A percentile compares a stretch with the other conserved stretches of the same genome.
Conservation (phyloP, 331 rosid species). For the Spiraea crenata region DNA sequence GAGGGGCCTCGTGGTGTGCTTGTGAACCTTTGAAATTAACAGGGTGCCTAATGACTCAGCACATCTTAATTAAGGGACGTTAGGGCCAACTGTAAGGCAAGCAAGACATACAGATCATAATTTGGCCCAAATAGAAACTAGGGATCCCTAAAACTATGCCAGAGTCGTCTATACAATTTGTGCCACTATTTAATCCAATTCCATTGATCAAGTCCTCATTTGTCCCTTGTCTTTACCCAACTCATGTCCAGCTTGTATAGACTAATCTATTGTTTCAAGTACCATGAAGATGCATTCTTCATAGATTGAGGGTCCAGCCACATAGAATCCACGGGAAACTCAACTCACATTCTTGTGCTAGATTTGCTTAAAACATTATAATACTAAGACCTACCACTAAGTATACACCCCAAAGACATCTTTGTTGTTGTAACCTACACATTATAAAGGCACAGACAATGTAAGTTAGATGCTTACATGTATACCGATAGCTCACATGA, state of each 20-base stretch:
- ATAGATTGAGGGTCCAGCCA: not conserved
- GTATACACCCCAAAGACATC: slow-evolving; percentile 7
- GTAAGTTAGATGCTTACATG: too few species aligned
- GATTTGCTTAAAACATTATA: slow-evolving; percentile 5
- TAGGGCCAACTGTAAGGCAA: not conserved
- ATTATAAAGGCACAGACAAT: not conserved
- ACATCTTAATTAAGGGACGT: not conserved
- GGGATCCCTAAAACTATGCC: too few species aligned
- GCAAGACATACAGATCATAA: not conserved
- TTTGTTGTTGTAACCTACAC: not conserved
- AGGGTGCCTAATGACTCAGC: not conserved
- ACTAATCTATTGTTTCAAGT: not conserved
- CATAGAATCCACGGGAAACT: slow-evolving; percentile 9
- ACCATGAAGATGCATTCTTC: not conserved
- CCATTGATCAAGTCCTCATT: not conserved
- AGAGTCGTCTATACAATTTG: too few species aligned
- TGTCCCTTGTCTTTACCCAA: not conserved
- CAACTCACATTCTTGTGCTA: slow-evolving; percentile 9
- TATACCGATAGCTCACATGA: too few species aligned
- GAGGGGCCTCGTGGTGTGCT: not conserved
- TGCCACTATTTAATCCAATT: not conserved
- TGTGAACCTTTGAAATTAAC: not conserved
- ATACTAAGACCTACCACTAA: not conserved
- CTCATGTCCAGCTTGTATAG: slow-evolving; percentile 7
- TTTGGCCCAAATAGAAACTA: not conserved